Base-by-base conservation (phyloP, 1,284 basidiomycete species). In the Austroboletus novae-zelandiae region DNA sequence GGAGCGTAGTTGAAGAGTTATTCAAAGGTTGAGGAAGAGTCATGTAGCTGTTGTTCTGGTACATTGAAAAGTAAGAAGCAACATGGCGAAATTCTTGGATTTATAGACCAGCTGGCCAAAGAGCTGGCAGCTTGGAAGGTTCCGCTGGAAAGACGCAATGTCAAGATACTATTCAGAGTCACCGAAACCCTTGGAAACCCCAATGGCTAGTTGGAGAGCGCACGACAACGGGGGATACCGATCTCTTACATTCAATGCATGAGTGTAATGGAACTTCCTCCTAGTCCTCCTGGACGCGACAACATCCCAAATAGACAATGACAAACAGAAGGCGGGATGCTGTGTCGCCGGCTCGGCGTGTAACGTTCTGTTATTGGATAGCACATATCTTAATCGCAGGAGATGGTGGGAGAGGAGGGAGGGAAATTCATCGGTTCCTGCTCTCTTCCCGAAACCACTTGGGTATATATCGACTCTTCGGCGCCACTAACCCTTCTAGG, bases 71-170 rank as follows among this genome's bases (percentile, higher is more conserved):
- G 0, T 4, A 5, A 13, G 9, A 14, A 9, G 10, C 11, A 20
- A 15, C 0, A 9, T 2, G 29, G 43, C 3, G 10, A 1, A 18
- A 2, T 14, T 14, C 0, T 1, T 6, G 9, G 0, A 5, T 35
- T 58, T 61, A 56, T 6, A 8, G 9, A 3, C 2, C 30, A 37
- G 7, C 50, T 37, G 25, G 36, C 40, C 61, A 61, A 62, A 51
- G 48, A 32, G 44, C 11, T 29, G 60, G 47, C 25, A 1, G 18
- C 30, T 1, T 37, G 36, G 36, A 18, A 29, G 30, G 9, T n/a
- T 8, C 45, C 45, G 40, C 18, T 35, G 25, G 29, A 29, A 29
- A 9, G 29, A 29, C 29, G 29, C 29, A 9, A 29, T 29, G 29
- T 10, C 29, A 29, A 27, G 29, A 9, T 29, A 29, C 29, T 8